phyloP scores from a whole-genome alignment of 768 basidiomycete species.

The Phanerochaete carnosa region DNA sequence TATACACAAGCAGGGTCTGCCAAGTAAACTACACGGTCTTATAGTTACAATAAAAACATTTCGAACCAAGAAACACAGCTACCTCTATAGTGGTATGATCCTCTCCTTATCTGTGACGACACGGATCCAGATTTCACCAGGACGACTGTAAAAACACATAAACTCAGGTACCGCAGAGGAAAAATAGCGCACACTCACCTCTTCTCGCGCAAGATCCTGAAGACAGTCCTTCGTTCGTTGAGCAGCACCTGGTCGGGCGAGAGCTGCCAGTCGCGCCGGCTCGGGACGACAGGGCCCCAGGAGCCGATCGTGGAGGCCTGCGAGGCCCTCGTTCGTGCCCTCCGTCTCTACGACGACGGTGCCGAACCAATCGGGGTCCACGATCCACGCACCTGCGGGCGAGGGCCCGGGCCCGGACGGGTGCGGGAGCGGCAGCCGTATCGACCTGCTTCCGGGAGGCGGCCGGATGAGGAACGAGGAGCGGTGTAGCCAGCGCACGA shows the following conservation, averaged over 20 bases:
- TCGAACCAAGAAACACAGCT: background rate
- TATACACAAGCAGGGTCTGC: no score
- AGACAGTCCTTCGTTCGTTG: constrained; percentile 52
- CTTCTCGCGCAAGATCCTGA: constrained; percentile 71
- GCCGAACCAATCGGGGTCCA: constrained; percentile 83
- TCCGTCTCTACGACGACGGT: constrained; percentile 82
- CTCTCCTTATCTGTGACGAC: constrained; percentile 12
- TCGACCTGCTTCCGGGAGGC: constrained; percentile 34
- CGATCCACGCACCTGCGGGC: constrained; percentile 51
- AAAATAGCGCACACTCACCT: constrained; percentile 44
- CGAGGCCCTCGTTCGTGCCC: constrained; percentile 81
- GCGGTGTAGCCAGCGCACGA: constrained; percentile 83
- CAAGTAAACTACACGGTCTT: background rate
- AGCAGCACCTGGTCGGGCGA: constrained; percentile 28
- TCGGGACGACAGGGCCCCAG: constrained; percentile 61
- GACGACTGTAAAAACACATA: constrained; percentile 9
- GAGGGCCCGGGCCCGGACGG: constrained; percentile 32
- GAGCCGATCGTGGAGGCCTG: constrained; percentile 74
- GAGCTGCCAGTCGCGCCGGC: constrained; percentile 24
- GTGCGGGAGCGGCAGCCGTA: constrained; percentile 27
- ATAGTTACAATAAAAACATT: background rate
- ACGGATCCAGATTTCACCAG: constrained; percentile 16
- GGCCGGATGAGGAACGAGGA: constrained; percentile 71
- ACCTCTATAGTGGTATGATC: constrained; percentile 3
- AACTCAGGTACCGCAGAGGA: background rate